A percentile compares a stretch with the other conserved stretches of the same genome.
phyloP scores from a whole-genome alignment of 2,329 filamentous ascomycete genomes.

The Diaporthe aspalathi region DNA sequence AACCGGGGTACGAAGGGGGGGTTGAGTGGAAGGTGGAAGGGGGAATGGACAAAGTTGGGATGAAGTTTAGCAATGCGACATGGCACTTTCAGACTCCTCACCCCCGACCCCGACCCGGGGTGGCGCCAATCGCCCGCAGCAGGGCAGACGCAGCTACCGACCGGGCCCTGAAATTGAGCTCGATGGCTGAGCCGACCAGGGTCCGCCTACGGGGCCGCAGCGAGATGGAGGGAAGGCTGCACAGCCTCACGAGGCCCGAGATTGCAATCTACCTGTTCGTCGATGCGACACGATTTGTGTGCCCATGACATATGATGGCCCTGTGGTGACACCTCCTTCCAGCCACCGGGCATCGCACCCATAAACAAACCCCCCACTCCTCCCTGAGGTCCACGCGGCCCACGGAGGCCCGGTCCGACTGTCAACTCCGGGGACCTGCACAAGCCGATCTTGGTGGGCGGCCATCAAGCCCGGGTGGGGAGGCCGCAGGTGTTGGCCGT shows the following conservation, averaged over 20 bases:
- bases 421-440: conserved; percentile 7
- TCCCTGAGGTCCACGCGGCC: background rate
- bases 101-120: background rate
- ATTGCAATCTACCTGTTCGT: conserved; percentile 34
- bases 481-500: conserved; percentile 22
- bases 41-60: conserved; percentile 15
- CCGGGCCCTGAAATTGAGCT: conserved; percentile 22
- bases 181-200: conserved; percentile 28
- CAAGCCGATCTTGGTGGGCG: conserved; percentile 22
- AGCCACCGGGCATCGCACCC: background rate
- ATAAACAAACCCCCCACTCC: no score
- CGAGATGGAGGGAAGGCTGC: conserved; percentile 18
- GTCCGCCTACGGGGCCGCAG: conserved; percentile 1
- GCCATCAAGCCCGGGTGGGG: background rate
- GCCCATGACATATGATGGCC: background rate
- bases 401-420: conserved; percentile 26
- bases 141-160: background rate
- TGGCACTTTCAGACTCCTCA: background rate
- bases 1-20: conserved; percentile 4
- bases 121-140: conserved; percentile 18
- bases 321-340: background rate
- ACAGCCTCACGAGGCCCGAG: conserved; percentile 34
- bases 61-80: conserved; percentile 29
- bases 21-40: no score
- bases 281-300: background rate